phyloP scores from a whole-genome alignment of 176 grass and related monocot genomes.

The Oryza longistaminata region DNA sequence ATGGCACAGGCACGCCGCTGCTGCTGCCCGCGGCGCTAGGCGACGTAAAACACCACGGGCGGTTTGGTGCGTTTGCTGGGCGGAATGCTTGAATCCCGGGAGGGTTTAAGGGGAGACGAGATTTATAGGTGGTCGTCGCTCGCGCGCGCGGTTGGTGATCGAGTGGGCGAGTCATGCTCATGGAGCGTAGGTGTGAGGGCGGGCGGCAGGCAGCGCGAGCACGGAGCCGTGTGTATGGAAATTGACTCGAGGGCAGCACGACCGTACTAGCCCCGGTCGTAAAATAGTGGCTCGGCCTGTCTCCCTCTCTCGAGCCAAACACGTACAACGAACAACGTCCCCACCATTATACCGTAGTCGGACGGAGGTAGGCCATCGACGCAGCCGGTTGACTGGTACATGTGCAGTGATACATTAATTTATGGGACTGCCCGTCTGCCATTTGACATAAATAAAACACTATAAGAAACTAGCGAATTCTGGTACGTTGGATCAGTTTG shows the following conservation, averaged over 20 bases:
- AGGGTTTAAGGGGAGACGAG: background rate
- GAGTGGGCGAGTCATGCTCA: constrained; percentile 23
- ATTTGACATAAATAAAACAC: too few species aligned
- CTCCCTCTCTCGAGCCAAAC: background rate
- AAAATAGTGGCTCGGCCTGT: background rate
- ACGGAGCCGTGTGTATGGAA: background rate
- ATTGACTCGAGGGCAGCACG: background rate
- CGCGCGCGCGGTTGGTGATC: constrained; percentile 45
- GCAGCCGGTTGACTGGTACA: too few species aligned
- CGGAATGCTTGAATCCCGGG: background rate
- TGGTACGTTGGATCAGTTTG: too few species aligned
- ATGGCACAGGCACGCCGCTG: background rate
- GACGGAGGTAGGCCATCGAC: too few species aligned
- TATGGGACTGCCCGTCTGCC: too few species aligned
- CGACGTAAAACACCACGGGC: background rate
- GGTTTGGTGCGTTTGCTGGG: background rate
- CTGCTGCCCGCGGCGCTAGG: too few species aligned
- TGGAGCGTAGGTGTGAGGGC: constrained; percentile 11
- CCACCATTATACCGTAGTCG: too few species aligned
- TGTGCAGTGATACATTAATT: too few species aligned
- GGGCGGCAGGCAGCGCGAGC: background rate
- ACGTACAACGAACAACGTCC: background rate
- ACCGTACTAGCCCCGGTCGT: constrained; percentile 23
- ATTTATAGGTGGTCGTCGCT: constrained; percentile 48
- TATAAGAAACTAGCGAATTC: too few species aligned